Evolutionary conservation across 352 stramenopile species (phyloP).

Genomic region (Phytophthora cryptogea): DNA sequence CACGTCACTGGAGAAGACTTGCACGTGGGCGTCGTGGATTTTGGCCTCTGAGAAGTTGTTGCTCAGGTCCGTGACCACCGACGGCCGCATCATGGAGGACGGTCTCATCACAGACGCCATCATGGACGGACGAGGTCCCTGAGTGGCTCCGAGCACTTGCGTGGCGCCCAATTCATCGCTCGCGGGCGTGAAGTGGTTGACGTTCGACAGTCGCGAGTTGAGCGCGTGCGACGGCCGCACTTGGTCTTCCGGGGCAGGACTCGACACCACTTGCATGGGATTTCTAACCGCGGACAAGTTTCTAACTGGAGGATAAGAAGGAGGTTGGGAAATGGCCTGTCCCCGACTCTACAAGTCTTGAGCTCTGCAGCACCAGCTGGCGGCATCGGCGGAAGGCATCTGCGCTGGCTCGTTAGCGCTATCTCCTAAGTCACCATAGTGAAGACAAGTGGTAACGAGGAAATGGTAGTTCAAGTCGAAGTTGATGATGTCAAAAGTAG

Average conservation of each 20-base stretch:
- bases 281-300: too few relatives aligned
- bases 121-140: constrained; percentile 27
- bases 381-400: not conserved
- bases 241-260: constrained; percentile 13
- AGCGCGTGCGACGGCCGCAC: constrained; percentile 30
- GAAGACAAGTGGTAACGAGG: not conserved
- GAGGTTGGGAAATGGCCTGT: too few relatives aligned
- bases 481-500: not conserved
- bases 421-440: not conserved
- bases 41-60: constrained; percentile 71
- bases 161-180: constrained; percentile 11
- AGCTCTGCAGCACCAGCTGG: not conserved
- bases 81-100: constrained; percentile 50
- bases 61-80: constrained; percentile 52
- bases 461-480: not conserved
- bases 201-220: constrained; percentile 36
- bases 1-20: constrained; percentile 67
- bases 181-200: constrained; percentile 23
- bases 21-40: constrained; percentile 55
- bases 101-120: constrained; percentile 37
- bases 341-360: not conserved
- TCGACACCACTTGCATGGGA: constrained; percentile 22
- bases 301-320: too few relatives aligned
- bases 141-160: constrained; percentile 9
- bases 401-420: not conserved